Evolutionary conservation across 768 basidiomycete species (phyloP), one percentile per base, ranked within the genome.

Genomic region (Pulveroboletus ravenelii): DNA sequence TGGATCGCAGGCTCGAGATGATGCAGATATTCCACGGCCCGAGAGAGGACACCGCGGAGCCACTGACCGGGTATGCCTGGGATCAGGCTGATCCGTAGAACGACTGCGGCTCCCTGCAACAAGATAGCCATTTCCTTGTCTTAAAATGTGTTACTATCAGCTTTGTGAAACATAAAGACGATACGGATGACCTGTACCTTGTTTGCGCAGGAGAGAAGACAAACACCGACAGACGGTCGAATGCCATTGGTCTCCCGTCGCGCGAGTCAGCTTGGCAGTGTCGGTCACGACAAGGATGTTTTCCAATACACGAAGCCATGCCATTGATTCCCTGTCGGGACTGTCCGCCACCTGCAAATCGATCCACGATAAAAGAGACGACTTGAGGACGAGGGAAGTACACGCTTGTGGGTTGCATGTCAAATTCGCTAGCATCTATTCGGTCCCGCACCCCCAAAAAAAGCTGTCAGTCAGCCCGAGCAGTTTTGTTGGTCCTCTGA

Each of bases 361-460:
- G 23, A 94, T 81, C 93, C 93, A 97, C 0, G 83, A 68, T 3
- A 95, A 69, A 8, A 94, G 72, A 1, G 80, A 78, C 0, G 85
- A 83, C 57, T 84, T 84, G 44, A 89, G 72, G 10, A 92, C 70
- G 38, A 95, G 73, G 0, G 86, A 85, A 10, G 76, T 80, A 7
- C 81, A 77, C 0, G 90, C 90, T 55, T 85, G 80, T 0, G 69
- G 56, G 58, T 88, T 84, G 58, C 77, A 80, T 0, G 89, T 87
- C 48, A 93, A 59, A 60, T 85, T 89, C 3, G 85, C 83, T 1
- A 94, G 73, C 5, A 91, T 77, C 87, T 92, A 18, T 41, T 34
- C 5, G 34, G 35, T 12, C 31, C 43, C 10, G 6, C 17, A 13
- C 18, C 5, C 20, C 41, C n/a, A 17, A 43, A 17, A 14, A 30